phyloP scores from a whole-genome alignment of 352 stramenopile species.

The Globisporangium mamillatum region DNA sequence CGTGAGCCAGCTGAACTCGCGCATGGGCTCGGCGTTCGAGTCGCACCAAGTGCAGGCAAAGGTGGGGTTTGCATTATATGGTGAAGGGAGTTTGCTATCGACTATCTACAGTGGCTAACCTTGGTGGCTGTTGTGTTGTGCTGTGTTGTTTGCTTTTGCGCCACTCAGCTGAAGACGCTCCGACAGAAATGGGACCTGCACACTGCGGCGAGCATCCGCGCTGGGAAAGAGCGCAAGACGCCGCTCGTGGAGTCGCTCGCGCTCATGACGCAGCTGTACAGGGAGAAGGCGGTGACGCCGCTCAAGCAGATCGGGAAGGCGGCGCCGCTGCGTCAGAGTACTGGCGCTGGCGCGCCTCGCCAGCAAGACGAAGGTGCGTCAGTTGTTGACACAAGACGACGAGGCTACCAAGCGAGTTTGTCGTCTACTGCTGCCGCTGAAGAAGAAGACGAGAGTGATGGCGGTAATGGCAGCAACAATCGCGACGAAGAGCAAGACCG shows the following conservation, averaged over 20 bases:
- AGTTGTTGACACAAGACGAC: not conserved
- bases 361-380: not conserved
- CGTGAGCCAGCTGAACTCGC: not conserved
- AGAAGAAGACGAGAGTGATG: not conserved
- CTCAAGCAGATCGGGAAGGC: constrained; percentile 5
- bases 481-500: not conserved
- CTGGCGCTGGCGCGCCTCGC: not conserved
- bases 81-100: too few species aligned
- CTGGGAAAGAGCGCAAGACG: not conserved
- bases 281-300: not conserved
- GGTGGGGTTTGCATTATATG: not conserved
- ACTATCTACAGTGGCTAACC: too few species aligned
- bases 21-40: not conserved
- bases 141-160: not conserved
- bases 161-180: not conserved
- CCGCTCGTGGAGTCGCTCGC: not conserved
- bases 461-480: not conserved
- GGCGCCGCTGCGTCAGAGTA: not conserved
- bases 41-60: not conserved
- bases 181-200: not conserved
- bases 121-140: not conserved
- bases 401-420: not conserved
- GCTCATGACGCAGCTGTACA: not conserved
- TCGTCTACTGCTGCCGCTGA: not conserved
- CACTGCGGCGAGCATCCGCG: not conserved